Conservation (phyloP, 768 basidiomycete species). For the Lactifluus volemus region DNA sequence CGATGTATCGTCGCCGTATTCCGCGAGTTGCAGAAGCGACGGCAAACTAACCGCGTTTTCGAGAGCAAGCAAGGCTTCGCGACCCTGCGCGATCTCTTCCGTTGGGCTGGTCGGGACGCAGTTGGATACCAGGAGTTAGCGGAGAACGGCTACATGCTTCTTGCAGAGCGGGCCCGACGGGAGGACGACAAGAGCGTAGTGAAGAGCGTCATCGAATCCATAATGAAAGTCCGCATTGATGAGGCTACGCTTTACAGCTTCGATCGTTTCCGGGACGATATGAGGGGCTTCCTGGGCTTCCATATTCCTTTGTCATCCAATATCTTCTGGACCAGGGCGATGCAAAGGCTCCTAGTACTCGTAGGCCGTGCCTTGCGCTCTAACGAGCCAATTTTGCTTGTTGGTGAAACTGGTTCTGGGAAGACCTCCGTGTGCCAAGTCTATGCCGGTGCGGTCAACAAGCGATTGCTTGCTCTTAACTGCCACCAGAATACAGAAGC, state of each 20-base stretch:
- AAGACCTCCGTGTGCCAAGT: constrained; percentile 97
- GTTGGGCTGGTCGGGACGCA: constrained; percentile 92
- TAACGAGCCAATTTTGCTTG: constrained; percentile 91
- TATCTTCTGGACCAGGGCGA: constrained; percentile 90
- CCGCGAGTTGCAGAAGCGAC: constrained; percentile 83
- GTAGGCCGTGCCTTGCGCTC: constrained; percentile 78
- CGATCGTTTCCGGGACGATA: constrained; percentile 33
- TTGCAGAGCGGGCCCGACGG: constrained; percentile 83
- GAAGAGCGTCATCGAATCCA: constrained; percentile 83
- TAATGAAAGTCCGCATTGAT: constrained; percentile 84
- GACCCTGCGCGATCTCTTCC: constrained; percentile 91
- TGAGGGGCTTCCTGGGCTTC: constrained; percentile 46
- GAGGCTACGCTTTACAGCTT: constrained; percentile 60
- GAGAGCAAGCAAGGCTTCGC: constrained; percentile 97
- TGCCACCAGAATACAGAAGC: constrained; percentile 99
- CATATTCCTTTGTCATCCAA: constrained; percentile 37
- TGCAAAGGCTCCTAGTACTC: constrained; percentile 82
- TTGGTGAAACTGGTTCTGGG: constrained; percentile 95
- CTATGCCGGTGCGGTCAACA: constrained; percentile 57
- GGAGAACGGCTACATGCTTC: constrained; percentile 93
- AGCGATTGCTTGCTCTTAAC: constrained; percentile 65
- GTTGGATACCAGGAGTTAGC: constrained; percentile 88
- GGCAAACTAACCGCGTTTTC: constrained; percentile 87
- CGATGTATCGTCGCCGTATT: constrained; percentile 88
- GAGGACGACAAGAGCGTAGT: constrained; percentile 82